Conservation (phyloP, 1,139 yeast genomes). For the Pneumocystis sp. region DNA sequence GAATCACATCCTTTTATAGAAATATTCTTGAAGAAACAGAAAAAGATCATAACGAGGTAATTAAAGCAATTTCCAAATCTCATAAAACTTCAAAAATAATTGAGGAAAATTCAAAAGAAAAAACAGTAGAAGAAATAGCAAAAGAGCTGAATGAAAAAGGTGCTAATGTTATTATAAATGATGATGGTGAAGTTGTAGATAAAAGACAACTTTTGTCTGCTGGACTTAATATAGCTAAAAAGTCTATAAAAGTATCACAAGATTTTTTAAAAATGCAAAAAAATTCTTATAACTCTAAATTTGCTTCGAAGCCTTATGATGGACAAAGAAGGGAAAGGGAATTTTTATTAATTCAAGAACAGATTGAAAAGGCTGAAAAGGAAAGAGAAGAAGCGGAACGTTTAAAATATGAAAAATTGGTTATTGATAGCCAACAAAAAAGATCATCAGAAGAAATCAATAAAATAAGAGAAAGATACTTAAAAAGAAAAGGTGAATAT, state of each 20-base stretch:
- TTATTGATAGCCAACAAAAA: not conserved
- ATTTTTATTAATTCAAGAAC: not conserved
- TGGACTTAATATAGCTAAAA: constrained; percentile 19
- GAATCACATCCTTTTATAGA: constrained; percentile 17
- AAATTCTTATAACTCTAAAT: not conserved
- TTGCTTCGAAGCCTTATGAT: not conserved
- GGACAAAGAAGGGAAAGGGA: not conserved
- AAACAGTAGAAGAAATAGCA: constrained; percentile 9
- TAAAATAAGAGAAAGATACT: not conserved
- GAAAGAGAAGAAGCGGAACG: constrained; percentile 8
- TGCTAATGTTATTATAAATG: constrained; percentile 18
- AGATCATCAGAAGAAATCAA: not conserved
- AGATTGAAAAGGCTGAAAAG: not conserved
- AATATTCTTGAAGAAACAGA: constrained; percentile 18
- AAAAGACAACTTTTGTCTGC: constrained; percentile 19
- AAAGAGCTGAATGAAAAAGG: constrained; percentile 16
- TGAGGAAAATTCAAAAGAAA: constrained; percentile 12
- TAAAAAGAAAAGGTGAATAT: not conserved
- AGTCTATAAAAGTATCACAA: constrained; percentile 1
- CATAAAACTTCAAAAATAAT: not conserved
- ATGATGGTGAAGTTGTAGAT: constrained; percentile 21
- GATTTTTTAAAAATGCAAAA: not conserved
- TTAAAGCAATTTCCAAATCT: constrained; percentile 12
- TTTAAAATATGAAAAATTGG: constrained; percentile 15
- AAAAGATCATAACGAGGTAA: constrained; percentile 16